Conservation (phyloP, 805 yeast species). For the Myxozyma monticola region DNA sequence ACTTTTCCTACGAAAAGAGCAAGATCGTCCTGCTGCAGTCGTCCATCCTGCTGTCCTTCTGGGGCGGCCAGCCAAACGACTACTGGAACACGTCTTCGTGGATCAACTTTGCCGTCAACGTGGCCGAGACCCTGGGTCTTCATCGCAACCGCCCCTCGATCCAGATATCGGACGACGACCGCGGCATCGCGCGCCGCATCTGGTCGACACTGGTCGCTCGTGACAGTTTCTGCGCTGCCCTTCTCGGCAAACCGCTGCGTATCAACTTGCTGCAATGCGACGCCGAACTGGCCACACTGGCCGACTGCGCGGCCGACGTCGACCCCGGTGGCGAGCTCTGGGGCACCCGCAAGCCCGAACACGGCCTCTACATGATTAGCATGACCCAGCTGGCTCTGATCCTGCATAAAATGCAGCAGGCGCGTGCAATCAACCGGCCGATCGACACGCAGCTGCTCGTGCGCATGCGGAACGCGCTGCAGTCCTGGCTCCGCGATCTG, state of each 20-base stretch:
- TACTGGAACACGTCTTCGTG: constrained; percentile 26
- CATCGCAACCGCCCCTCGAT: constrained; percentile 3
- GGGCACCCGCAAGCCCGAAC: constrained; percentile 3
- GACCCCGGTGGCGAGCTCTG: constrained; percentile 5
- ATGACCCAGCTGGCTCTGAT: constrained; percentile 4
- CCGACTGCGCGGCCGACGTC: constrained; percentile 11
- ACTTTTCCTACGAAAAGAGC: constrained; percentile 21
- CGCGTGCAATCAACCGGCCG: background rate
- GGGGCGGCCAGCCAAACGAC: constrained; percentile 25
- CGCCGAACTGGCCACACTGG: constrained; percentile 2
- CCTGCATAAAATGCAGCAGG: constrained; percentile 6
- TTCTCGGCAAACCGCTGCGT: constrained; percentile 23
- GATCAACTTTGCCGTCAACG: constrained; percentile 23
- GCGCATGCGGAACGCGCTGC: background rate
- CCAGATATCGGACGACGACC: constrained; percentile 13
- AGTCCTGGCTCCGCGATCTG: background rate
- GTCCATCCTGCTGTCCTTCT: constrained; percentile 20
- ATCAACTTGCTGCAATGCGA: constrained; percentile 22
- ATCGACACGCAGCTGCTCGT: constrained; percentile 1
- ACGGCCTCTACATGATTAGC: constrained; percentile 10
- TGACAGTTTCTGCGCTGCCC: constrained; percentile 17
- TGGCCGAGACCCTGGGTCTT: constrained; percentile 26
- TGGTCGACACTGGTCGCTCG: constrained; percentile 24
- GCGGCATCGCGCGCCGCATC: constrained; percentile 10
- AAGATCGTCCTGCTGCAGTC: constrained; percentile 11